Base-by-base conservation (phyloP, 2,329 filamentous ascomycete genomes). In the Verticillium dahliae region DNA sequence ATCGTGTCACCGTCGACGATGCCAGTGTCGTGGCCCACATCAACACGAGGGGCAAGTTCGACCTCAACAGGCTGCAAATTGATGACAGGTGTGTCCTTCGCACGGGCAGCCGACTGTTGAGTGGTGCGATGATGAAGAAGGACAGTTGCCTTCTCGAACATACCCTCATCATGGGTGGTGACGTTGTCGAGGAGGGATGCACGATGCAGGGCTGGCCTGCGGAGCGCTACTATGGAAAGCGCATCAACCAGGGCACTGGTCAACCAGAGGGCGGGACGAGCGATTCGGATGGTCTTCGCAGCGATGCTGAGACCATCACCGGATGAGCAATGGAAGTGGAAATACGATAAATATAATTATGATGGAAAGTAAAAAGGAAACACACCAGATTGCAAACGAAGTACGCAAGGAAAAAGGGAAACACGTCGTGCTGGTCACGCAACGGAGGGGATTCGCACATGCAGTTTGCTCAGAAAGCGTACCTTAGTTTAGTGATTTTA, bases 171-270 rank as follows among this genome's bases (percentile, higher is more conserved):
- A 81, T 86, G 76, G 78, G 79, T 1, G 83, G 83, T 4, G 82
- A 86, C 68, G 73, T 81, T 50, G 81, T 85, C 0, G 81, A 81
- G 57, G 76, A 77, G 60, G 77, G 75, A 0, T 71, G 69, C 60
- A 81, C 80, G 1, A 79, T 81, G 72, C 83, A 85, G 68, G 83
- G 83, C 0, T 85, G 82, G 82, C 82, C 83, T 1, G 80, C 77
- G 1, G 77, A 78, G 59, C 70, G 73, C 60, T 80, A 77, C 63
- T 68, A 65, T 22, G 72, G 69, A 2, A 60, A 58, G 38, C 45
- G 45, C 45, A 52, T 52, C 45, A 52, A 52, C 45, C 45, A 52
- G 45, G 45, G 45, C 6, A 52, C 45, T 6, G 45, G 45, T 52
- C 45, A 52, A 22, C 45, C 22, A 13, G 22, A 52, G 9, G 45